A percentile compares a stretch with the other conserved stretches of the same genome.
Conservation (phyloP, 1,284 basidiomycete genomes). For the Apiotrichum montevideense region DNA sequence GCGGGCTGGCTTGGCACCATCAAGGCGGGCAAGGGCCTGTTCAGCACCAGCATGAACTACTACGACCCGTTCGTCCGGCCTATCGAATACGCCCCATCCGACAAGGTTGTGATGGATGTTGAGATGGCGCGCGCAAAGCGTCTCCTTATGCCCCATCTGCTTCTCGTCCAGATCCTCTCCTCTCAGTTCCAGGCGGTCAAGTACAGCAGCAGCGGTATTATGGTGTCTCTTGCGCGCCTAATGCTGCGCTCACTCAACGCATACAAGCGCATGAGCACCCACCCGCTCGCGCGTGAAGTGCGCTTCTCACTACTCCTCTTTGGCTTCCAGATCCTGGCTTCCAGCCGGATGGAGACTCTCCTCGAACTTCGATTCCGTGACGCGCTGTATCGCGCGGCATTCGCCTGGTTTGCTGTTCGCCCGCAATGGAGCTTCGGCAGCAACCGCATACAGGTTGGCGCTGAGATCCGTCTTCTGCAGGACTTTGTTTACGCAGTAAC, state of each 20-base stretch:
- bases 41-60: slow-evolving; percentile 70
- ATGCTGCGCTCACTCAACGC: slow-evolving; percentile 70
- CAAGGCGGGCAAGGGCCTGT: slow-evolving; percentile 69
- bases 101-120: slow-evolving; percentile 75
- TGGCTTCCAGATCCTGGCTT: slow-evolving; percentile 85
- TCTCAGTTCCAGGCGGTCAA: slow-evolving; percentile 90
- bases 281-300: slow-evolving; percentile 82
- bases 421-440: slow-evolving; percentile 96
- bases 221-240: slow-evolving; percentile 76
- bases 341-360: slow-evolving; percentile 75
- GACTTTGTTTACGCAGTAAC: slow-evolving; percentile 76
- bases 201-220: slow-evolving; percentile 76
- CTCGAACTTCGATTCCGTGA: slow-evolving; percentile 75
- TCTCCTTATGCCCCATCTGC: slow-evolving; percentile 71
- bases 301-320: slow-evolving; percentile 86
- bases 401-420: slow-evolving; percentile 85
- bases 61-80: slow-evolving; percentile 81
- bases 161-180: slow-evolving; percentile 82
- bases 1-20: slow-evolving; percentile 83
- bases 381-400: slow-evolving; percentile 69
- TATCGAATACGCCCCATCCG: slow-evolving; percentile 83
- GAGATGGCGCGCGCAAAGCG: slow-evolving; percentile 65
- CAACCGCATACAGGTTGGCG: slow-evolving; percentile 78
- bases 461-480: slow-evolving; percentile 77
- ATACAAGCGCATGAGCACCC: slow-evolving; percentile 70